Evolutionary conservation across 805 yeast species (phyloP), one percentile per base, ranked within the genome.

Genomic region (Dipodascopsis tothii): DNA sequence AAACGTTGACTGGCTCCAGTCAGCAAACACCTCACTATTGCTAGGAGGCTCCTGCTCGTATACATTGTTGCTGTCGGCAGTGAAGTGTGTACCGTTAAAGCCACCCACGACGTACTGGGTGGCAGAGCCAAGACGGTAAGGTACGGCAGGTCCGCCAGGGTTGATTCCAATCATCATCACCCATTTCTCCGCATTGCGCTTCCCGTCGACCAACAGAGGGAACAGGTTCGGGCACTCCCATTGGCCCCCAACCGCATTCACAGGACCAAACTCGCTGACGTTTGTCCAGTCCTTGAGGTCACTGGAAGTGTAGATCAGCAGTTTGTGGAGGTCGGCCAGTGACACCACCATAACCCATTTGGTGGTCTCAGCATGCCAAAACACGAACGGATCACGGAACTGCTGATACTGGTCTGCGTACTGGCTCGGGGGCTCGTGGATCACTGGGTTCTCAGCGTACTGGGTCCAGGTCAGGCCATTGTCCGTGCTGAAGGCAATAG

Each of bases 211-310:
- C 5, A 63, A 64, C 6, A 66, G 52, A 35, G 61, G 58, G 16
- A 60, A 58, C 39, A 68, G 46, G 28, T 67, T 67, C 1, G 72
- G 72, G 45, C 71, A 68, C 51, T 68, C 72, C 49, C 67, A 68
- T 46, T 68, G 71, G 49, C 50, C 61, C 2, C 71, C 71, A 5
- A 59, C 6, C 3, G 32, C 25, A 32, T 45, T 38, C 9, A 17
- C 46, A 9, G 46, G 46, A 33, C 14, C 1, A 14, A 37, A 37
- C 11, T 22, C 20, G 11, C 39, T 23, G 5, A 37, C 39, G 37
- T n/a, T 5, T 17, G 30, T 30, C 46, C 46, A 43, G 17, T 28
- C 7, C 14, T 33, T 30, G 11, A 43, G 28, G 9, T 43, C 20
- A 4, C 14, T 5, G 27, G 46, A 43, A 19, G 27, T 20, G 16